Evolutionary conservation across 345 rosid species (phyloP).

Genomic region (Hirschfeldia incana): DNA sequence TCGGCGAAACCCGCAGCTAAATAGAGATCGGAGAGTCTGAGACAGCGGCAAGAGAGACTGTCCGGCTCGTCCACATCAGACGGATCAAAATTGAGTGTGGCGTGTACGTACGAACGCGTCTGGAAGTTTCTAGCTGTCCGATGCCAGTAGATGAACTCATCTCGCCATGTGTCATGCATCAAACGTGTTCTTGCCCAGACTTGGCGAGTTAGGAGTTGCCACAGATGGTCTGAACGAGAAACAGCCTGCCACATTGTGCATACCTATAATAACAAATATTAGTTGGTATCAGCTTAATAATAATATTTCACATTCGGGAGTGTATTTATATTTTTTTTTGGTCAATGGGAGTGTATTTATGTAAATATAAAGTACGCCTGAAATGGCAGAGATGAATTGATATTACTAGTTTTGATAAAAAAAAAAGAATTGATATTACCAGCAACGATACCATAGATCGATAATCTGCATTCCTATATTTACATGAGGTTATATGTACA

Average conservation of each 20-base stretch:
- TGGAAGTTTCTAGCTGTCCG: slow-evolving; percentile 67
- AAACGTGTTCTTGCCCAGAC: slow-evolving; percentile 62
- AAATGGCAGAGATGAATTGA: background rate
- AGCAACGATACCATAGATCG: background rate
- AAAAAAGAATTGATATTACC: too few species aligned
- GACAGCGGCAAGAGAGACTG: slow-evolving; percentile 74
- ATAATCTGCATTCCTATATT: too few species aligned
- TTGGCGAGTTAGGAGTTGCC: slow-evolving; percentile 57
- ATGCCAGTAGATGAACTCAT: slow-evolving; percentile 65
- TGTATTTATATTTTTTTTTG: background rate
- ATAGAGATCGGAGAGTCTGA: slow-evolving; percentile 67
- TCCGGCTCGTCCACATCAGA: slow-evolving; percentile 56
- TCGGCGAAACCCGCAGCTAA: slow-evolving; percentile 90
- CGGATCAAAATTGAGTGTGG: slow-evolving; percentile 59
- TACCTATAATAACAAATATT: background rate
- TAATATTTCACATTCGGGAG: background rate
- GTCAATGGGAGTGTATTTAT: background rate
- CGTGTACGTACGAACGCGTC: slow-evolving; percentile 39
- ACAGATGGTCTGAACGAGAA: slow-evolving; percentile 71
- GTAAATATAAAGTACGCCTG: background rate
- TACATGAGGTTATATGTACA: background rate
- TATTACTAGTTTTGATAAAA: background rate
- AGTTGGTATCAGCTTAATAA: background rate
- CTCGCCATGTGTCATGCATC: slow-evolving; percentile 64
- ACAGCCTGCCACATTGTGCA: slow-evolving; percentile 92